A percentile compares a stretch with the other conserved stretches of the same genome.
Evolutionary conservation across 1,284 basidiomycete genomes (phyloP).

Genomic region (Chondrostereum purpureum): DNA sequence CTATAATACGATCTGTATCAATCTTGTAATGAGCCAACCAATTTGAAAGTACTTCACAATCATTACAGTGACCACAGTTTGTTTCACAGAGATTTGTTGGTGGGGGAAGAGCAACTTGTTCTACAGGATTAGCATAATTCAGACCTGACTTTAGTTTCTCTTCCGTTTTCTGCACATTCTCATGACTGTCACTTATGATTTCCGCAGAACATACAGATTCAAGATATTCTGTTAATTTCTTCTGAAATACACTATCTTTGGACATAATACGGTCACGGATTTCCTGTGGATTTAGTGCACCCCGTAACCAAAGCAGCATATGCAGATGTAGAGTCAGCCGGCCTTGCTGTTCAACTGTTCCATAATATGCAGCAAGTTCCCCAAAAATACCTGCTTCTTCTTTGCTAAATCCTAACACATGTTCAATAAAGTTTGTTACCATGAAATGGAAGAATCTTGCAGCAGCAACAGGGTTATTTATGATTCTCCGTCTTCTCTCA

Average conservation of each 20-base stretch:
- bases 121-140: background rate
- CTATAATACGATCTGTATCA: too few relatives aligned
- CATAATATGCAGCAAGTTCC: constrained; percentile 25
- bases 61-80: background rate
- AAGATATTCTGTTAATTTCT: constrained; percentile 17
- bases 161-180: background rate
- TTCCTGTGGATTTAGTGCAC: constrained; percentile 19
- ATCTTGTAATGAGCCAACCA: background rate
- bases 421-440: constrained; percentile 19
- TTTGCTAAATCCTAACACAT: too few relatives aligned
- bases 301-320: constrained; percentile 23
- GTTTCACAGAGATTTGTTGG: background rate
- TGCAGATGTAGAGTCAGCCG: constrained; percentile 26
- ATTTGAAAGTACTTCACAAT: background rate
- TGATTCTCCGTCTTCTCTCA: constrained; percentile 13
- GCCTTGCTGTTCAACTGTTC: constrained; percentile 30
- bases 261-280: constrained; percentile 20
- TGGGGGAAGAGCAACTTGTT: background rate
- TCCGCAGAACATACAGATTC: constrained; percentile 16
- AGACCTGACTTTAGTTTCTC: background rate
- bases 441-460: constrained; percentile 25
- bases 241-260: constrained; percentile 14
- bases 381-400: constrained; percentile 20
- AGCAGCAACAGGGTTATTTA: too few relatives aligned
- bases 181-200: background rate